Evolutionary conservation across 2,329 filamentous ascomycete species (phyloP), one percentile per base, ranked within the genome.

Genomic region (Daldinia eschscholtzii): DNA sequence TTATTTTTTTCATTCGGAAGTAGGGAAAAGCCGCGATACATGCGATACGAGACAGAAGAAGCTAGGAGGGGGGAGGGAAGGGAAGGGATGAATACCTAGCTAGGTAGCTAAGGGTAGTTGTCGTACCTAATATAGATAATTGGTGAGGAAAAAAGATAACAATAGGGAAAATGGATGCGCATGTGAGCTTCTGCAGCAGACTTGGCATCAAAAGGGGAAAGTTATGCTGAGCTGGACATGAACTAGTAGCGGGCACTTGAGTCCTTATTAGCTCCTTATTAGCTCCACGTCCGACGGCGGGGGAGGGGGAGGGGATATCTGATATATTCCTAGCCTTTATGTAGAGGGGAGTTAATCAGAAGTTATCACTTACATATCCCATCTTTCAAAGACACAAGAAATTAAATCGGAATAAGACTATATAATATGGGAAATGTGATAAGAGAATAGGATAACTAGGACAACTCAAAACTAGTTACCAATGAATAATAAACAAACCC

Each of bases 171-270:
- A 65, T 23, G 33, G 60, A 37, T 62, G 68, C 18, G 56, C 68
- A 68, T 68, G 68, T 71, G 68, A 70, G 68, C 68, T 64, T 61
- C 26, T 65, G 65, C 68, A 28, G 53, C 37, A 70, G 53, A 57
- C 68, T 70, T 65, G 68, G 68, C 65, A 39, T 28, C 42, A 50
- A 50, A 50, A 50, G 9, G 33, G 59, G 30, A 48, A 65, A 37
- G 42, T 28, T 35, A 41, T 18, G 44, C 41, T 55, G 41, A 41
- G 52, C 42, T 42, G 12, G 20, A 42, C 28, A 42, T 23, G n/a
- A 41, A 18, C 52, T 28, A 23, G 42, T 52, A 52, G 26, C 7
- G 26, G 46, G 26, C 26, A n/a, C 15, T 33, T 23, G 33, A 6
- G 26, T 30, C 46, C 37, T 28, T 59, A 44, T 58, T 55, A 55